Conservation (phyloP, 1,139 yeast genomes). For the Sugiyamaella paludigena region DNA sequence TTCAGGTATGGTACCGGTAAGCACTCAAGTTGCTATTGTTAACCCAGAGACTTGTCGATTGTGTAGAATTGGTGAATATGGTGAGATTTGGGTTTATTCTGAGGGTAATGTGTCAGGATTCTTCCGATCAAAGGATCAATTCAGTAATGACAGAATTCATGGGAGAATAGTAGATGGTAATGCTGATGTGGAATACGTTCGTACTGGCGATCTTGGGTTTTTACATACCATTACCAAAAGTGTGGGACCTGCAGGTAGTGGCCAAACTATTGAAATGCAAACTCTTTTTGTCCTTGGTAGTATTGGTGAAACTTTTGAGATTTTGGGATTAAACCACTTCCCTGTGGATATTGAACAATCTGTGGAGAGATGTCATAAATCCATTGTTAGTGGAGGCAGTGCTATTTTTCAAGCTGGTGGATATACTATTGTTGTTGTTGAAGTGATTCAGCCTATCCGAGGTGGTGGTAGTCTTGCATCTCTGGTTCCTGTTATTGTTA, state of each 20-base stretch:
- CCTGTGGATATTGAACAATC: slow-evolving; percentile 80
- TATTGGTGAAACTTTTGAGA: slow-evolving; percentile 86
- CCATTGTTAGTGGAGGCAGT: slow-evolving; percentile 53
- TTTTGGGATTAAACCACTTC: slow-evolving; percentile 87
- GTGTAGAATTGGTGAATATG: slow-evolving; percentile 91
- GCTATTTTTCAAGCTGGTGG: slow-evolving; percentile 85
- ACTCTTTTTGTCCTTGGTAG: slow-evolving; percentile 82
- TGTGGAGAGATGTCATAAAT: slow-evolving; percentile 63
- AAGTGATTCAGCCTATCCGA: slow-evolving; percentile 47
- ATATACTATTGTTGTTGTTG: slow-evolving; percentile 74
- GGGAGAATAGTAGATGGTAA: slow-evolving; percentile 65
- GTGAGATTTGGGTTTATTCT: slow-evolving; percentile 95
- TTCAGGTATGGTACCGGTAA: slow-evolving; percentile 94
- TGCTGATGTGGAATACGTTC: slow-evolving; percentile 58
- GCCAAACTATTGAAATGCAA: slow-evolving; percentile 56
- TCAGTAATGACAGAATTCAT: slow-evolving; percentile 49
- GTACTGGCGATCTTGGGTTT: slow-evolving; percentile 95
- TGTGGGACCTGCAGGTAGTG: slow-evolving; percentile 28
- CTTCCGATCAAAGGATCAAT: slow-evolving; percentile 42
- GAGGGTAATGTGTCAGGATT: slow-evolving; percentile 74
- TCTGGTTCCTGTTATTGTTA: slow-evolving; percentile 78
- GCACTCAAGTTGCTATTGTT: slow-evolving; percentile 90
- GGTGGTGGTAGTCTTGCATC: slow-evolving; percentile 54
- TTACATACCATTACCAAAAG: slow-evolving; percentile 63
- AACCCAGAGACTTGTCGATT: slow-evolving; percentile 83